Evolutionary conservation across 495 filamentous ascomycete species (phyloP).

Genomic region (Penicillium salamii): DNA sequence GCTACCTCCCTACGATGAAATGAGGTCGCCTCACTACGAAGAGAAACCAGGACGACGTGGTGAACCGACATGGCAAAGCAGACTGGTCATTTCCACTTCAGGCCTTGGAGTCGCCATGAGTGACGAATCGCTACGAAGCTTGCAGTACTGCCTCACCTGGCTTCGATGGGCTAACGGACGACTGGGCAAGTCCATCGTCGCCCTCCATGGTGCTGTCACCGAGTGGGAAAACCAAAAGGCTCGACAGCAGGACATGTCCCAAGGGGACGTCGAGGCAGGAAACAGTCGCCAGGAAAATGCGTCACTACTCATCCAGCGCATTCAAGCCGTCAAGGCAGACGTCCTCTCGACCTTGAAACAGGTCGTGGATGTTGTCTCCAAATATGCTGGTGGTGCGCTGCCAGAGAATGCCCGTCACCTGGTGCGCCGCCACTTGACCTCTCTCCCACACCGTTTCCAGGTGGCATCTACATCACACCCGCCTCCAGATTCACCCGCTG

Average conservation of each 20-base stretch:
- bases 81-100: slow-evolving; percentile 78
- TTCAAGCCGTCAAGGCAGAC: slow-evolving; percentile 67
- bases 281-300: slow-evolving; percentile 27
- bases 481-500: slow-evolving; percentile 34
- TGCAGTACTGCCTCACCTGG: slow-evolving; percentile 75
- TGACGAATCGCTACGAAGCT: slow-evolving; percentile 71
- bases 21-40: slow-evolving; percentile 68
- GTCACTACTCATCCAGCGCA: slow-evolving; percentile 54
- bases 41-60: slow-evolving; percentile 32
- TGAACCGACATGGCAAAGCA: slow-evolving; percentile 65
- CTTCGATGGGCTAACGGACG: slow-evolving; percentile 75
- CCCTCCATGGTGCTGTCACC: slow-evolving; percentile 67
- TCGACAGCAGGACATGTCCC: slow-evolving; percentile 12
- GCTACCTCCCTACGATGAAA: slow-evolving; percentile 77
- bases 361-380: slow-evolving; percentile 75
- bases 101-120: slow-evolving; percentile 84
- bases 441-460: slow-evolving; percentile 73
- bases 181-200: slow-evolving; percentile 63
- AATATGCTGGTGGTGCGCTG: slow-evolving; percentile 78
- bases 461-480: slow-evolving; percentile 45
- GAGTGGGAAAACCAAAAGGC: slow-evolving; percentile 61
- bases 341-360: slow-evolving; percentile 72
- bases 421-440: slow-evolving; percentile 74
- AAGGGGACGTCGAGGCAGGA: slow-evolving; percentile 17
- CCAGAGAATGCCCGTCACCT: slow-evolving; percentile 78